Conservation (phyloP, 73 alveolate genomes). For the Paraurostyla sp. region DNA sequence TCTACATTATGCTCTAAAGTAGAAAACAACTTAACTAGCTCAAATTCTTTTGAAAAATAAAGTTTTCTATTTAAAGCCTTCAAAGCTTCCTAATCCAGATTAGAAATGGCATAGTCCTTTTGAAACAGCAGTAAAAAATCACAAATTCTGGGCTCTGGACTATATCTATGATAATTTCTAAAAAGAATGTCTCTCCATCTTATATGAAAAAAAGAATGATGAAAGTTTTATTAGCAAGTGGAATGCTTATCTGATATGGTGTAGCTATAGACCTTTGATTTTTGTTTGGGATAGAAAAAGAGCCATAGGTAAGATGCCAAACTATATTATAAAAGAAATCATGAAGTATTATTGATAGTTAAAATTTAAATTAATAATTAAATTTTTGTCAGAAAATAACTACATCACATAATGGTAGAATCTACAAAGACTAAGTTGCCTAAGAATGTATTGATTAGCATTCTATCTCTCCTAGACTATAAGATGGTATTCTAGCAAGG, state of each 20-base stretch:
- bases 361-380: not conserved
- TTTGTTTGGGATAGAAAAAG: constrained; percentile 32
- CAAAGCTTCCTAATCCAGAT: not conserved
- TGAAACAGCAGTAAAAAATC: constrained; percentile 19
- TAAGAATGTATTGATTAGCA: not conserved
- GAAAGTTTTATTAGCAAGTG: constrained; percentile 7
- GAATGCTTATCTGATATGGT: constrained; percentile 33
- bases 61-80: not conserved
- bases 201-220: constrained; percentile 26
- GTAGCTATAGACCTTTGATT: constrained; percentile 13
- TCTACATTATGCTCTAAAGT: constrained; percentile 5
- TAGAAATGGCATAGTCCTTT: constrained; percentile 16
- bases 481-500: not conserved
- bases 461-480: not conserved
- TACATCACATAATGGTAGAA: too few species aligned
- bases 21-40: not conserved
- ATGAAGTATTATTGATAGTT: constrained; percentile 27
- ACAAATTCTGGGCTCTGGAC: constrained; percentile 33
- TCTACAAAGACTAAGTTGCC: too few species aligned
- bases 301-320: not conserved
- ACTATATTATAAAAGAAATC: not conserved
- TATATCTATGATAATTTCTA: constrained; percentile 1
- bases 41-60: not conserved
- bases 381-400: not conserved
- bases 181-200: not conserved